These are phyloP conservation scores for Pogostemon cablin DNA, from an alignment of 257 asterid species.

Conservation along the genomic window DNA sequence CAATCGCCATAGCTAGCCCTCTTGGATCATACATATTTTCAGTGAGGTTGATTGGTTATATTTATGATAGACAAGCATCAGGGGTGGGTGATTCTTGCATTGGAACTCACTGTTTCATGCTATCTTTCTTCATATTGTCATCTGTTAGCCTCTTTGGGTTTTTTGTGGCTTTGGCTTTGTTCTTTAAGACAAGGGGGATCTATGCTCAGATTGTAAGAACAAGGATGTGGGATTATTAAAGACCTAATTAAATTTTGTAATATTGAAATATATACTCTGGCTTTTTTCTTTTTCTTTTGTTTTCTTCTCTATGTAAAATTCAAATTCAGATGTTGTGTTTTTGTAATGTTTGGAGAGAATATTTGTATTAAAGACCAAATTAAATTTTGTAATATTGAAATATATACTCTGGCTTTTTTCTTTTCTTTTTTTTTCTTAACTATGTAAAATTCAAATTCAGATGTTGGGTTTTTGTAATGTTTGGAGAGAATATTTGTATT, in stretches of 20 bases:
- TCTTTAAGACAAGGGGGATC: constrained; percentile 55
- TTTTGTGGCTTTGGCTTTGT: constrained; percentile 59
- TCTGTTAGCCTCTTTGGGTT: constrained; percentile 62
- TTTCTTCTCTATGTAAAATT: too few relatives aligned
- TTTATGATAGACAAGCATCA: constrained; percentile 64
- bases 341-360: neutral
- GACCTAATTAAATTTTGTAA: neutral
- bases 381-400: neutral
- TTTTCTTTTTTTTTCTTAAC: neutral
- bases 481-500: neutral
- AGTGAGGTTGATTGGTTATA: constrained; percentile 75
- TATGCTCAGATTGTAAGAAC: constrained; percentile 43
- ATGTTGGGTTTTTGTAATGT: neutral
- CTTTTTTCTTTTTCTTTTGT: neutral
- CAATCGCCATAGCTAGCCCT: constrained; percentile 89
- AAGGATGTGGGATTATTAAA: constrained; percentile 31
- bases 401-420: neutral
- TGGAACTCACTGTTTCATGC: constrained; percentile 82
- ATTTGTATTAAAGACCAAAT: neutral
- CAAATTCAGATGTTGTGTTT: neutral
- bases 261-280: neutral
- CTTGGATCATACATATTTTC: constrained; percentile 87
- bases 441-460: too few relatives aligned
- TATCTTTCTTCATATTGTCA: constrained; percentile 77
- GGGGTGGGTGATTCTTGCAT: constrained; percentile 55